Conservation (phyloP, 129 eudicot species). For the Pulicaria dysenterica region DNA sequence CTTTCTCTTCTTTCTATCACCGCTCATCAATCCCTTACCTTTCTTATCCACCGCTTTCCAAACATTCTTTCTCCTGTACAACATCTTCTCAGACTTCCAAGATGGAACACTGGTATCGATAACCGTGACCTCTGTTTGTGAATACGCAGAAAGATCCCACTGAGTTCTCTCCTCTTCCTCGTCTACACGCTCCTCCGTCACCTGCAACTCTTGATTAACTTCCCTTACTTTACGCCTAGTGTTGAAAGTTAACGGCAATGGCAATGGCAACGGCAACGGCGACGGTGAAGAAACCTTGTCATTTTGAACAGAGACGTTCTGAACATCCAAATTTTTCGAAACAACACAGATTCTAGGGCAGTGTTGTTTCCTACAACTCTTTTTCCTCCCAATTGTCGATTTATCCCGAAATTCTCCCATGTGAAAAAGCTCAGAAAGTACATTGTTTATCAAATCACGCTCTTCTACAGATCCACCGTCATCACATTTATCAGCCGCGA, state of each 20-base stretch:
- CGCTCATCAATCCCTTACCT: conserved; percentile 36
- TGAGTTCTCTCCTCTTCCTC: conserved; percentile 26
- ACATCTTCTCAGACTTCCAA: conserved; percentile 82
- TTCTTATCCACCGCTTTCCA: conserved; percentile 84
- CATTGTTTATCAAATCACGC: conserved; percentile 5
- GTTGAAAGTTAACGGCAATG: conserved; percentile 22
- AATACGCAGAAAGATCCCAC: conserved; percentile 49
- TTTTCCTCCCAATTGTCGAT: conserved; percentile 28
- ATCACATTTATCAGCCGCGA: not conserved
- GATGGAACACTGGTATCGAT: conserved; percentile 69
- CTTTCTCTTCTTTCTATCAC: conserved; percentile 45
- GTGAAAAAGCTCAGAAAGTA: conserved; percentile 16
- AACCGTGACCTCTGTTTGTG: conserved; percentile 76
- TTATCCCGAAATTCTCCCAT: conserved; percentile 32
- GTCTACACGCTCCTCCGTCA: conserved; percentile 28
- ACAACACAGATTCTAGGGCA: conserved; percentile 58
- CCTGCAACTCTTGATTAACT: not conserved
- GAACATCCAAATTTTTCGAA: conserved; percentile 15
- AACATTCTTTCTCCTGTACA: conserved; percentile 82
- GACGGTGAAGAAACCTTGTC: not conserved
- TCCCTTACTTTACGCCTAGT: conserved; percentile 31
- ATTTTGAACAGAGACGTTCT: not conserved
- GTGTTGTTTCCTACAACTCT: conserved; percentile 58
- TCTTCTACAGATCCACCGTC: not conserved
- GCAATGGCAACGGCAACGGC: not conserved